Base-by-base conservation (phyloP, 768 basidiomycete species). In the Leccinellum rugosiceps region DNA sequence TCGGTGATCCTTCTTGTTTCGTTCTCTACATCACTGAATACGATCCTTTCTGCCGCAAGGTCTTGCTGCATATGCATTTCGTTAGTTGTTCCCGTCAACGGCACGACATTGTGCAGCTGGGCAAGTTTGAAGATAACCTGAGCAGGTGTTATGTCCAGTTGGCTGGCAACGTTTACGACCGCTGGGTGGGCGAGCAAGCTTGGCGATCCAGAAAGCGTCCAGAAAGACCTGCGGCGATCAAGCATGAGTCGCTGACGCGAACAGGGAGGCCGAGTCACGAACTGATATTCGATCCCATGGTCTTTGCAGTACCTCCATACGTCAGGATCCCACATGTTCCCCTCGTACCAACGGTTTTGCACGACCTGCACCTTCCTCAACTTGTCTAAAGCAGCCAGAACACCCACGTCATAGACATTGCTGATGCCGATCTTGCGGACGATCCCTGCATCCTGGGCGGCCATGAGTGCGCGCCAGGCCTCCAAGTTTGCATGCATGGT, bases 281-380 rank as follows among this genome's bases (percentile, higher is more conserved):
- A 92, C 88, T 93, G 90, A 63, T 92, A 93, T 66, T 84, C 80
- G 9, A 89, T 85, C 11, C 72, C 81, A 50, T 86, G 75, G 53
- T 78, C 72, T 62, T 73, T 78, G 68, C 92, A 94, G 61, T 87
- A 87, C 35, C 74, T 72, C 60, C 84, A 77, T 4, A 92, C 85
- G 1, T 78, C 77, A 52, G 73, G 74, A 65, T 92, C 90, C 87
- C 89, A 94, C 5, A 72, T 76, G 58, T 92, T 94, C 6, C 83
- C 85, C 68, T 91, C 85, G 63, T 85, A 88, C 91, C 92, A 95
- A 50, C 92, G 76, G 69, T 92, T 90, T 69, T 92, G 92, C 15
- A 94, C 88, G 30, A 92, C 82, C 56, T 89, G 80, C 5, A 89
- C 81, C 58, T 81, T 78, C 53, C 84, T 75, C 62, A 80, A 75